Evolutionary conservation across 768 basidiomycete genomes (phyloP), one percentile per base, ranked within the genome.

Genomic region (Auriscalpium microsporum): DNA sequence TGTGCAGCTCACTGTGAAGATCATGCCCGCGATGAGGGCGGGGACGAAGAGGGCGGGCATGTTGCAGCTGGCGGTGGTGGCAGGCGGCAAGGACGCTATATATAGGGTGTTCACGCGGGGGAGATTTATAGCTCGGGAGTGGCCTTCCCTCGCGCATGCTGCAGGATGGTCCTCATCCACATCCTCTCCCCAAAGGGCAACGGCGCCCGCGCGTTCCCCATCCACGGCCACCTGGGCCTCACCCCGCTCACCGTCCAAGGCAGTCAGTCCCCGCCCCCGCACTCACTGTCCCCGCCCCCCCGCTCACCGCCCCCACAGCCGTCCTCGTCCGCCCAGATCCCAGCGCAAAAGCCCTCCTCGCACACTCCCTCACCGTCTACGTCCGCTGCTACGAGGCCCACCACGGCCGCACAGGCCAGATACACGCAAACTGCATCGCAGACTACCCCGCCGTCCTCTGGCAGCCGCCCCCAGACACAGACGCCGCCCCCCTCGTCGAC

Each of bases 11-110:
- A 87, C 90, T 16, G 90, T 95, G 56, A 94, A 70, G 66, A 98
- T 88, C 94, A 96, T 96, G 48, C 94, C 94, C 54, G 76, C 83
- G 16, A 97, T 83, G 67, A 98, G 87, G 65, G 87, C 64, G 35
- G 89, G 88, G 53, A 91, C 73, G 68, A 78, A 89, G 59, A 83
- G 66, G 21, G 81, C 78, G 62, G 87, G 78, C 89, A 90, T 91
- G 49, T 21, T 21, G 51, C 52, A 35, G 28, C 40, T 23, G 38
- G 52, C 17, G 4, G 28, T 28, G 28, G 28, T 28, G 28, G 28
- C 28, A 28, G 28, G 28, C 28, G 28, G 28, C 5, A 28, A 28
- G 28, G 28, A 28, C 28, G 28, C 28, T 28, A 28, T 28, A 28
- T 28, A 28, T 28, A 28, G 28, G 28, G 28, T 28, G 28, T 28